phyloP scores from a whole-genome alignment of 805 yeast genomes.

The Peterozyma toletana region DNA sequence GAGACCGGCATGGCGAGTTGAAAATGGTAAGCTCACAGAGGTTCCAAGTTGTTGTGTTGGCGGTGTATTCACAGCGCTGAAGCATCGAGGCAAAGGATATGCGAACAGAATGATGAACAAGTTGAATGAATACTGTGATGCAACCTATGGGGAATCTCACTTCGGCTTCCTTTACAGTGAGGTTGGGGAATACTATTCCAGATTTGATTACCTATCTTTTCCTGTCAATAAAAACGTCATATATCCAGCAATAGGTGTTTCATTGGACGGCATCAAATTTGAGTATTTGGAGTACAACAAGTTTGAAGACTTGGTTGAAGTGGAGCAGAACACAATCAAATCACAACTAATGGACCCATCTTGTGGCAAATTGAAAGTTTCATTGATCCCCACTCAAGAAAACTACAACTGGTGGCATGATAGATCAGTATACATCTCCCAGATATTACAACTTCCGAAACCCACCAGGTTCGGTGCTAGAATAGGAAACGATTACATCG shows the following conservation, averaged over 20 bases:
- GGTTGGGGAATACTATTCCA: slow-evolving; percentile 60
- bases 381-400: slow-evolving; percentile 28
- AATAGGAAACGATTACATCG: no score
- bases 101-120: slow-evolving; percentile 39
- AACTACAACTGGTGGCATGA: slow-evolving; percentile 36
- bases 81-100: slow-evolving; percentile 47
- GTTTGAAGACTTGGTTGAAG: slow-evolving; percentile 1
- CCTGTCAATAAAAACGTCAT: slow-evolving; percentile 4
- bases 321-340: neutral
- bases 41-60: slow-evolving; percentile 37
- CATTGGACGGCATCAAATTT: neutral
- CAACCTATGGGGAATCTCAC: slow-evolving; percentile 20
- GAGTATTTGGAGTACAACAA: slow-evolving; percentile 3
- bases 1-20: slow-evolving; percentile 11
- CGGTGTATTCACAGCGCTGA: slow-evolving; percentile 46
- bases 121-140: slow-evolving; percentile 19
- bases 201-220: slow-evolving; percentile 47
- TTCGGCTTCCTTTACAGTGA: slow-evolving; percentile 59
- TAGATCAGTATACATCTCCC: slow-evolving; percentile 18
- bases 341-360: slow-evolving; percentile 11
- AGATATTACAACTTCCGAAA: no score
- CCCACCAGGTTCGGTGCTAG: no score
- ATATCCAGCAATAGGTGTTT: neutral
- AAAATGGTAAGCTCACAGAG: neutral
- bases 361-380: slow-evolving; percentile 16